Evolutionary conservation across 139 green algal species (phyloP), one percentile per base, ranked within the genome.

Genomic region (Coccomyxa sp.): DNA sequence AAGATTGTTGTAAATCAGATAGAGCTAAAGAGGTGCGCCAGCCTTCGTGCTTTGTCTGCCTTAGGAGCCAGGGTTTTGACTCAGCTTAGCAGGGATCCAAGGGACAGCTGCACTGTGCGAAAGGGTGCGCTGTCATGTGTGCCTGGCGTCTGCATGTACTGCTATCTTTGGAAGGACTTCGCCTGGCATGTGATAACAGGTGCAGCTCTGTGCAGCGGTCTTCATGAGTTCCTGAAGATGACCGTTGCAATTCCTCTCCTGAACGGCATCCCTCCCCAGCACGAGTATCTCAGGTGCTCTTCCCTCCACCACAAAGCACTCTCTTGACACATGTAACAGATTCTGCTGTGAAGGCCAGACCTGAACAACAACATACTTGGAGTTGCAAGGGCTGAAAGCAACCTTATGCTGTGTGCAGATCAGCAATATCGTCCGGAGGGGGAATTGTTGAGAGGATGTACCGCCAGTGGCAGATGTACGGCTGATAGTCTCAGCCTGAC

Each of bases 231-330:
- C 18, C 83, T 96, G 39, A 70, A 76, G 44, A 85, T 97, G 74
- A 90, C 82, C 0, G 87, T 96, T 10, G 83, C 90, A 33, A 78
- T 96, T 9, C 92, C 92, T 0, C 80, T 90, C n/a, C 84, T 96
- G 39, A 96, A 86, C 77, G 92, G 92, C 39, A 84, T 96, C 33
- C 92, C 92, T 8, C 92, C 92, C 6, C 82, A 91, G 41, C 70
- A 89, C 35, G 92, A 97, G 24, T 77, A 70, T 4, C 82, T 95
- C 54, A 89, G 81, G 84, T 84, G 24, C 39, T 72, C 38, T 50
- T 38, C 44, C 7, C 37, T 72, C 38, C 44, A 78, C 8, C n/a
- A n/a, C n/a, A n/a, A n/a, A n/a, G n/a, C n/a, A n/a, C n/a, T n/a
- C 29, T 64, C 18, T 64, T 64, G 18, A 3, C 27, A 64, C 18